Conservation (phyloP, 805 yeast species). For the Kodamaea fukazawae region DNA sequence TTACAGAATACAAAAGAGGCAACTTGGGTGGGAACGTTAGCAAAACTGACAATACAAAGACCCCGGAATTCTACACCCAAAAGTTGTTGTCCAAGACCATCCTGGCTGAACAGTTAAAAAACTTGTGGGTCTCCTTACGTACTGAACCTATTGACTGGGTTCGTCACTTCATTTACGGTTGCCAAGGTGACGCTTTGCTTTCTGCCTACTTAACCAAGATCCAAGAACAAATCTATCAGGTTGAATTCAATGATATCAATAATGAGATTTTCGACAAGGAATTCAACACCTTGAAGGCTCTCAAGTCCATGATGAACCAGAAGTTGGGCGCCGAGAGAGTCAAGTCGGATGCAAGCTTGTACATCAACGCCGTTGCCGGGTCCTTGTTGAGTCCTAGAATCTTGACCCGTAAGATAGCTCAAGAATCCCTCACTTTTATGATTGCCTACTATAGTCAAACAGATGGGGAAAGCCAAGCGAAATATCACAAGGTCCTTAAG, state of each 20-base stretch:
- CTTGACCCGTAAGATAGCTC: constrained; percentile 72
- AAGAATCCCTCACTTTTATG: constrained; percentile 64
- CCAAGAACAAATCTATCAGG: constrained; percentile 43
- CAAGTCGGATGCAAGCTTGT: constrained; percentile 38
- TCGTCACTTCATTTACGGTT: constrained; percentile 59
- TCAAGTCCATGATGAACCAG: constrained; percentile 69
- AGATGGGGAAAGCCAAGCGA: constrained; percentile 31
- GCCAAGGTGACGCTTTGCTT: constrained; percentile 79
- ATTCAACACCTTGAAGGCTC: constrained; percentile 69
- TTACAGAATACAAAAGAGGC: constrained; percentile 66
- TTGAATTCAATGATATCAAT: constrained; percentile 35
- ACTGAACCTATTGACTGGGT: constrained; percentile 89
- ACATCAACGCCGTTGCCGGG: constrained; percentile 62
- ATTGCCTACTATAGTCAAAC: constrained; percentile 36
- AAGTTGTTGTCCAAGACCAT: constrained; percentile 68
- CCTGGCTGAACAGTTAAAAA: constrained; percentile 67
- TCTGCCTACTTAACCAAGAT: constrained; percentile 54
- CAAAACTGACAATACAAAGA: constrained; percentile 30
- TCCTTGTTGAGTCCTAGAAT: constrained; percentile 74
- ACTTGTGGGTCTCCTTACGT: constrained; percentile 86
- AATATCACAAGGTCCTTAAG: constrained; percentile 56
- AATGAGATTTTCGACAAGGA: constrained; percentile 66
- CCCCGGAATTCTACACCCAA: constrained; percentile 77
- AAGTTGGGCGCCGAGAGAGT: constrained; percentile 61
- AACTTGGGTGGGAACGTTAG: constrained; percentile 20